Conservation (phyloP, 2,329 filamentous ascomycete genomes). For the Pseudodiploospora longispora region DNA sequence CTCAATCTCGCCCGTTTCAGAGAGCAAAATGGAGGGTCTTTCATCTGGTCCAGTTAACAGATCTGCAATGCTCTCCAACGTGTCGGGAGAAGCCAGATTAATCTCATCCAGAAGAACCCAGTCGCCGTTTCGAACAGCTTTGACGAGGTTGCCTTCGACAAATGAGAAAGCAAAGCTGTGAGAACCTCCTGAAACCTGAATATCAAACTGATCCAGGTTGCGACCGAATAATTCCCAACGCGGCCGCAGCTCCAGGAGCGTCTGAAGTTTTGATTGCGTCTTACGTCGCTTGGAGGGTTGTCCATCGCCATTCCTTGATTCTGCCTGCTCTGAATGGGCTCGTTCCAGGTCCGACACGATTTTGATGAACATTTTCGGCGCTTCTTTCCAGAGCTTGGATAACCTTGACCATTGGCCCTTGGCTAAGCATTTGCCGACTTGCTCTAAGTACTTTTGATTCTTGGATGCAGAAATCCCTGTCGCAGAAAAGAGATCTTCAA, state of each 20-base stretch:
- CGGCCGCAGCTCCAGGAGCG: conserved; percentile 46
- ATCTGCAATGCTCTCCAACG: conserved; percentile 86
- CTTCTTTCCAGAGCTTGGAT: conserved; percentile 80
- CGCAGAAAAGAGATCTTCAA: conserved; percentile 77
- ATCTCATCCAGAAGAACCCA: conserved; percentile 98
- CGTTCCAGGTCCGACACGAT: conserved; percentile 50
- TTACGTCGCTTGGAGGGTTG: conserved; percentile 64
- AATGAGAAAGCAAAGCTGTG: conserved; percentile 88
- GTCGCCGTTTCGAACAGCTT: conserved; percentile 90
- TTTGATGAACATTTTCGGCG: conserved; percentile 75
- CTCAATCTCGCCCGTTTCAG: conserved; percentile 89
- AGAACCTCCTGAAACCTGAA: conserved; percentile 64
- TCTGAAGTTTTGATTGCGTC: conserved; percentile 58
- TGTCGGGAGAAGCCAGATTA: conserved; percentile 90
- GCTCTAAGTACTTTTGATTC: conserved; percentile 79
- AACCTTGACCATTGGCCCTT: conserved; percentile 83
- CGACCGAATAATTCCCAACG: conserved; percentile 76
- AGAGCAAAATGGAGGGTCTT: conserved; percentile 75
- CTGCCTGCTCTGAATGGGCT: conserved; percentile 31
- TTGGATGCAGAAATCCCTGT: conserved; percentile 80
- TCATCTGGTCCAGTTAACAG: conserved; percentile 67
- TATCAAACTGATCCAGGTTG: conserved; percentile 69
- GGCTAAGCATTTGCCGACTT: conserved; percentile 69
- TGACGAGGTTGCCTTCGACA: conserved; percentile 90
- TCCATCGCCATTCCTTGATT: conserved; percentile 25